These are phyloP conservation scores for Lasiodiplodia gonubiensis DNA, from an alignment of 2,329 filamentous ascomycete genomes.

Conservation along the genomic window DNA sequence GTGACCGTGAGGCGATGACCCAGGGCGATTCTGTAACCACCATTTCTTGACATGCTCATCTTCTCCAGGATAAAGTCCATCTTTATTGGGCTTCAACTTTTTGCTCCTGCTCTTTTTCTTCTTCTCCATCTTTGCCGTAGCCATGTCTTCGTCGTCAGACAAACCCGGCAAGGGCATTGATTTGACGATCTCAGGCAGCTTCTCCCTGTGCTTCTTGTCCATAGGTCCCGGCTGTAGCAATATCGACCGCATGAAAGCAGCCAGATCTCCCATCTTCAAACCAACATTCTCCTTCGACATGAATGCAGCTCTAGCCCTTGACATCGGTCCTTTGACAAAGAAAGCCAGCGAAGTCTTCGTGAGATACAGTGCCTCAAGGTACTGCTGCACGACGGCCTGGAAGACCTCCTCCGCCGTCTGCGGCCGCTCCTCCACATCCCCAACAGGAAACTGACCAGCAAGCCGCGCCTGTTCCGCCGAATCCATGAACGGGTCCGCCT, in stretches of 20 bases:
- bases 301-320: conserved; percentile 74
- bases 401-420: conserved; percentile 49
- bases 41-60: conserved; percentile 69
- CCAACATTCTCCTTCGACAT: conserved; percentile 66
- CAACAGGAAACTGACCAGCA: conserved; percentile 21
- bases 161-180: conserved; percentile 55
- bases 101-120: conserved; percentile 61
- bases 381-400: conserved; percentile 55
- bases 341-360: conserved; percentile 77
- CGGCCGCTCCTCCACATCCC: conserved; percentile 7
- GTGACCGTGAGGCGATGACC: conserved; percentile 20
- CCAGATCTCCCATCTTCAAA: conserved; percentile 66
- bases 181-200: conserved; percentile 68
- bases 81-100: conserved; percentile 70
- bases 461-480: conserved; percentile 12
- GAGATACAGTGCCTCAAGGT: conserved; percentile 54
- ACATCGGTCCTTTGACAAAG: conserved; percentile 81
- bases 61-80: conserved; percentile 72
- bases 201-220: conserved; percentile 81
- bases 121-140: conserved; percentile 48
- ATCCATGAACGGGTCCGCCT: conserved; percentile 13
- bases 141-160: conserved; percentile 48
- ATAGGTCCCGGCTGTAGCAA: conserved; percentile 70
- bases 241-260: conserved; percentile 71
- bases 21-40: conserved; percentile 60